Percentiles rank a stretch among this genome's conserved stretches.
These are phyloP conservation scores for Paraurostyla sp. DNA, from an alignment of 73 alveolate genomes.

Conservation along the genomic window DNA sequence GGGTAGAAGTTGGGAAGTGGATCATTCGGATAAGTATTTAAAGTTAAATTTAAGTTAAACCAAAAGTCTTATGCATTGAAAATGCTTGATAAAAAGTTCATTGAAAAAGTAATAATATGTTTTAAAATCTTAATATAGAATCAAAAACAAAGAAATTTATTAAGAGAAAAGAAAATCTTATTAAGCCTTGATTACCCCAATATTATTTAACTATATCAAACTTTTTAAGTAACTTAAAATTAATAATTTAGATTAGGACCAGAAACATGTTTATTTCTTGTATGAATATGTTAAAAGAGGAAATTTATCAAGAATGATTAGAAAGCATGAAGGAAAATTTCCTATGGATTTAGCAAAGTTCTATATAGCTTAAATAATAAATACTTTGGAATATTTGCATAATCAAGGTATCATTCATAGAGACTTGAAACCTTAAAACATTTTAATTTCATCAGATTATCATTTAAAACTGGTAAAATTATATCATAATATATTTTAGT, in stretches of 20 bases:
- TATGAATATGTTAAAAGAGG: constrained; percentile 51
- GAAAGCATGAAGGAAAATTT: constrained; percentile 37
- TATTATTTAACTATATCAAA: constrained; percentile 72
- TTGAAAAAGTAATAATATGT: constrained; percentile 64
- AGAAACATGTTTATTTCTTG: constrained; percentile 26
- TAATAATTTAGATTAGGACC: constrained; percentile 24
- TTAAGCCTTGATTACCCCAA: constrained; percentile 70
- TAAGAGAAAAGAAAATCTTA: constrained; percentile 77
- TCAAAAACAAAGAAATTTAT: constrained; percentile 13
- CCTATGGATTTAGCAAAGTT: constrained; percentile 66
- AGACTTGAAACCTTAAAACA: constrained; percentile 92
- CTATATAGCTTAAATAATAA: constrained; percentile 81
- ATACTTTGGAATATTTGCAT: constrained; percentile 83
- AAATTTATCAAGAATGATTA: constrained; percentile 26
- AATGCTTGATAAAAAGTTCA: constrained; percentile 74
- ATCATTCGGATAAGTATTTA: constrained; percentile 81
- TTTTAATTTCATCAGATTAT: constrained; percentile 75
- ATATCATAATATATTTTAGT: not conserved
- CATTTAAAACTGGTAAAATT: constrained; percentile 75
- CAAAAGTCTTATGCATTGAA: constrained; percentile 82
- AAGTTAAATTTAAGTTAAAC: constrained; percentile 66
- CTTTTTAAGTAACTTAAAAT: constrained; percentile 77
- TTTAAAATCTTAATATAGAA: not conserved
- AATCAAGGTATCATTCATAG: constrained; percentile 82
- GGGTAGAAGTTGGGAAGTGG: constrained; percentile 79